Evolutionary conservation across 2,329 filamentous ascomycete genomes (phyloP).

Genomic region (Aspergillus sp.): DNA sequence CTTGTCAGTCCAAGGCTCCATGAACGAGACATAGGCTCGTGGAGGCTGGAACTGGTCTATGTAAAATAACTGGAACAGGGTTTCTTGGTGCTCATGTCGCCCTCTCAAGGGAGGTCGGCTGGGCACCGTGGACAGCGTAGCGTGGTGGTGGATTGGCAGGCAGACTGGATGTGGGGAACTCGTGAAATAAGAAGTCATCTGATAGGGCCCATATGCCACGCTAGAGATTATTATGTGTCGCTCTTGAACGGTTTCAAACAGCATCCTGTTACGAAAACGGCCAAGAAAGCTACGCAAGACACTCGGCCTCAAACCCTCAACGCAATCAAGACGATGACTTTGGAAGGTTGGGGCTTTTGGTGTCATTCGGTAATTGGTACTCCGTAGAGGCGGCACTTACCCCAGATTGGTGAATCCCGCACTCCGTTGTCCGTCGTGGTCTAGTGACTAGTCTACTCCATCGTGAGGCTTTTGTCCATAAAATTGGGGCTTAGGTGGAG

Average conservation of each 20-base stretch:
- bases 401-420: background rate
- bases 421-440: background rate
- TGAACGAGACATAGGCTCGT: background rate
- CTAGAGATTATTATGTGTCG: background rate
- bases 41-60: background rate
- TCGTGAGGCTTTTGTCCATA: background rate
- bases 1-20: background rate
- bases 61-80: background rate
- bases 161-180: background rate
- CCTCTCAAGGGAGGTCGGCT: background rate
- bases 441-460: no score
- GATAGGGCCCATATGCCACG: background rate
- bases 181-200: background rate
- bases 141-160: background rate
- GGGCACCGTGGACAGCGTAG: background rate
- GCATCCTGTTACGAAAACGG: background rate
- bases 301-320: background rate
- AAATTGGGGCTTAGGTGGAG: background rate
- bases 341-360: background rate
- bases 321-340: background rate
- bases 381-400: background rate
- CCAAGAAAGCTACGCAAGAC: background rate
- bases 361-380: background rate
- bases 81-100: background rate
- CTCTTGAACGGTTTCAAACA: background rate